These are phyloP conservation scores for Exophiala sideris DNA, from an alignment of 2,329 filamentous ascomycete species.

Conservation along the genomic window DNA sequence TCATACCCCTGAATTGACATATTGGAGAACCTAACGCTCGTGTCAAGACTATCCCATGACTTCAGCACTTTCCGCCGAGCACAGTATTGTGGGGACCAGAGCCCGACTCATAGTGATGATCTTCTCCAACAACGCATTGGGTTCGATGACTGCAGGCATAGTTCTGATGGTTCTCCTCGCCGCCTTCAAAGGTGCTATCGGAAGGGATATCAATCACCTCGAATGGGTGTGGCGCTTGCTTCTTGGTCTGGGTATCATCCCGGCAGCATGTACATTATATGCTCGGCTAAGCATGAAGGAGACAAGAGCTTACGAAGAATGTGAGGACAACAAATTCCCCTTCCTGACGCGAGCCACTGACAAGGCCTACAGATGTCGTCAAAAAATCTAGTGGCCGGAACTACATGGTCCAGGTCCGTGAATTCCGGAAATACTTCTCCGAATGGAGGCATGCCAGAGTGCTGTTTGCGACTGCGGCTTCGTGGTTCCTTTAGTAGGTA, in stretches of 20 bases:
- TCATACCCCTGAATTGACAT: no score
- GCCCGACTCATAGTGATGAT: no score
- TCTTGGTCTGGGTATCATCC: constrained; percentile 27
- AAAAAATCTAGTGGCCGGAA: constrained; percentile 1
- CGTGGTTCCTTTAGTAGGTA: constrained; percentile 29
- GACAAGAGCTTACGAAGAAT: neutral
- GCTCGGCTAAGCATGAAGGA: constrained; percentile 26
- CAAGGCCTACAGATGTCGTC: neutral
- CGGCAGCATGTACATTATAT: constrained; percentile 26
- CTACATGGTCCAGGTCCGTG: constrained; percentile 14
- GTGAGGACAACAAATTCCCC: neutral
- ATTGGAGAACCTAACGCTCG: no score
- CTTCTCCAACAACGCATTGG: no score
- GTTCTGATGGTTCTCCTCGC: no score
- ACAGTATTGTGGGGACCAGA: no score
- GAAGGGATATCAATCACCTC: neutral
- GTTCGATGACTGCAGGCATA: no score
- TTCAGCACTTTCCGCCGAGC: no score
- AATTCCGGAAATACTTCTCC: constrained; percentile 32
- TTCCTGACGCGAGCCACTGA: neutral
- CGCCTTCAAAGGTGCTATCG: constrained; percentile 15
- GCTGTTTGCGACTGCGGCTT: constrained; percentile 32
- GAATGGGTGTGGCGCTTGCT: constrained; percentile 29
- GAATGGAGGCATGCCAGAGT: constrained; percentile 33
- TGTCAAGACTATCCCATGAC: no score